phyloP scores from a whole-genome alignment of 257 asterid genomes.

The Rhazya stricta region DNA sequence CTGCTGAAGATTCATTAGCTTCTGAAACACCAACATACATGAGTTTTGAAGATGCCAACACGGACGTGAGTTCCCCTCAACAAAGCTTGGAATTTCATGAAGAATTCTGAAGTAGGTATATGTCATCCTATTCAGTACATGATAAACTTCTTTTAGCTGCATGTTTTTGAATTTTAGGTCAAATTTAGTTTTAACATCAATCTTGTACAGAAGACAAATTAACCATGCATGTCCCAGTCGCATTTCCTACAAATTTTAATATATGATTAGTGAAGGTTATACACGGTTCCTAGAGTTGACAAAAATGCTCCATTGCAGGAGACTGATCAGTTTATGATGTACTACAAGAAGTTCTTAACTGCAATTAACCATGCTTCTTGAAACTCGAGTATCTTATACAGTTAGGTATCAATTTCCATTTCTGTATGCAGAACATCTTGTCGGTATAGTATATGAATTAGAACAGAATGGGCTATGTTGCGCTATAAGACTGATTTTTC shows the following conservation, averaged over 20 bases:
- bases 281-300: neutral
- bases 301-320: neutral
- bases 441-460: neutral
- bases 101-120: constrained; percentile 51
- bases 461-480: neutral
- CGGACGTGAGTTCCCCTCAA: constrained; percentile 34
- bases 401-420: neutral
- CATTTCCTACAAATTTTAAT: neutral
- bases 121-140: neutral
- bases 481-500: neutral
- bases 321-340: neutral
- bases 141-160: neutral
- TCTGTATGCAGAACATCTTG: neutral
- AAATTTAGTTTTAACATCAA: neutral
- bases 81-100: constrained; percentile 43
- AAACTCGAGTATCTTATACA: neutral
- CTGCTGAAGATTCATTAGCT: constrained; percentile 16
- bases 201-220: constrained; percentile 17
- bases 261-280: neutral
- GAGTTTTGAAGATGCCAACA: constrained; percentile 27
- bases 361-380: neutral
- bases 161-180: constrained; percentile 4
- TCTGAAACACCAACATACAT: constrained; percentile 14
- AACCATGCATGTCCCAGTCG: neutral
- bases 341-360: neutral